A percentile compares a stretch with the other conserved stretches of the same genome.
These are phyloP conservation scores for Gloeophyllum trabeum DNA, from an alignment of 768 basidiomycete species.

Conservation along the genomic window DNA sequence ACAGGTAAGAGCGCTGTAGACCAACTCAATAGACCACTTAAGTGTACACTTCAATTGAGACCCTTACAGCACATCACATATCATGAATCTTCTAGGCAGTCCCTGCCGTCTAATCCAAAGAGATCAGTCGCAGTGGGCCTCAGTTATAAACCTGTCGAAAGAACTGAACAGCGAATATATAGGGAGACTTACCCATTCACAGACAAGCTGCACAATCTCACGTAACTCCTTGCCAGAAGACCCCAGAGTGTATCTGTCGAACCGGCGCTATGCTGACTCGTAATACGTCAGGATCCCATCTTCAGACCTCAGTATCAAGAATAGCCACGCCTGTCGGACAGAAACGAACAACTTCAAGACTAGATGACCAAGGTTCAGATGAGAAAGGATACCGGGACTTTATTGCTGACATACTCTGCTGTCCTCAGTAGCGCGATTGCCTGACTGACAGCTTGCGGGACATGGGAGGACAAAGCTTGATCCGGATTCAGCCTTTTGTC, in stretches of 20 bases:
- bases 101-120: too few relatives aligned
- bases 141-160: too few relatives aligned
- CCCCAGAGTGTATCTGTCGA: background rate
- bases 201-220: background rate
- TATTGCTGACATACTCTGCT: background rate
- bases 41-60: too few relatives aligned
- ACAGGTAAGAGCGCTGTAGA: too few relatives aligned
- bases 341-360: background rate
- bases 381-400: background rate
- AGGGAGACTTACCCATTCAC: constrained; percentile 4
- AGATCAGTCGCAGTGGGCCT: too few relatives aligned
- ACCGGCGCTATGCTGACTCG: background rate
- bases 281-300: background rate
- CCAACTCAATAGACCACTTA: too few relatives aligned
- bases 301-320: background rate
- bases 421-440: background rate
- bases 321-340: background rate
- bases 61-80: too few relatives aligned
- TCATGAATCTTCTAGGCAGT: too few relatives aligned
- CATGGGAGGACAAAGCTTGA: background rate
- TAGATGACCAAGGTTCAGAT: background rate
- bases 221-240: background rate
- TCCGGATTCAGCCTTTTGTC: background rate
- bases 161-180: too few relatives aligned
- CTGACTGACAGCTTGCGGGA: background rate